Evolutionary conservation across 495 filamentous ascomycete genomes (phyloP).

Genomic region (Xylaria curta): DNA sequence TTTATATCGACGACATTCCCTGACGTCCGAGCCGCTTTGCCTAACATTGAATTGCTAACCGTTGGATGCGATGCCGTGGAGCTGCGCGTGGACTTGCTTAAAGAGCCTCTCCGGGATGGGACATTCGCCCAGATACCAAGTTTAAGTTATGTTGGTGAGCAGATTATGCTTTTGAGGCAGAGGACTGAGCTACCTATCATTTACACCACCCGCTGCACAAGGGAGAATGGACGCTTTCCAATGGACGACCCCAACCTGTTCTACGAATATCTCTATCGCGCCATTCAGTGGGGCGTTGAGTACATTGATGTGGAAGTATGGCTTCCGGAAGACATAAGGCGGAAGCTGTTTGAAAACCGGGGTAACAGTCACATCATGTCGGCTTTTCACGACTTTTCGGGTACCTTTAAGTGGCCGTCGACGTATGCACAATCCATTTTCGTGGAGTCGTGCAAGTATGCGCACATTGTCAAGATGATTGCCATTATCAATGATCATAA

Average conservation of each 20-base stretch:
- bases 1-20: slow-evolving; percentile 88
- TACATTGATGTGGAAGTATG: slow-evolving; percentile 88
- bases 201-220: slow-evolving; percentile 80
- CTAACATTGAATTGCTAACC: slow-evolving; percentile 83
- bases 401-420: slow-evolving; percentile 81
- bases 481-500: slow-evolving; percentile 76
- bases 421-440: slow-evolving; percentile 71
- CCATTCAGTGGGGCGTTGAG: slow-evolving; percentile 85
- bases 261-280: slow-evolving; percentile 76
- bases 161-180: slow-evolving; percentile 81
- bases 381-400: slow-evolving; percentile 85
- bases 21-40: slow-evolving; percentile 80
- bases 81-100: slow-evolving; percentile 79
- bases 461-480: slow-evolving; percentile 89
- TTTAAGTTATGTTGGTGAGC: slow-evolving; percentile 81
- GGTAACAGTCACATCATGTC: slow-evolving; percentile 84
- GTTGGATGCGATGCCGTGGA: slow-evolving; percentile 86
- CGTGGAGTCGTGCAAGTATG: slow-evolving; percentile 70
- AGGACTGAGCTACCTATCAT: slow-evolving; percentile 86
- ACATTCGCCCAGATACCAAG: slow-evolving; percentile 68
- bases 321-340: slow-evolving; percentile 77
- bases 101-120: slow-evolving; percentile 69
- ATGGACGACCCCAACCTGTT: slow-evolving; percentile 78
- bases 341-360: slow-evolving; percentile 67
- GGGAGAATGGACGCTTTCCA: slow-evolving; percentile 81